These are phyloP conservation scores for Mycena rosella DNA, from an alignment of 768 basidiomycete species.

Conservation along the genomic window DNA sequence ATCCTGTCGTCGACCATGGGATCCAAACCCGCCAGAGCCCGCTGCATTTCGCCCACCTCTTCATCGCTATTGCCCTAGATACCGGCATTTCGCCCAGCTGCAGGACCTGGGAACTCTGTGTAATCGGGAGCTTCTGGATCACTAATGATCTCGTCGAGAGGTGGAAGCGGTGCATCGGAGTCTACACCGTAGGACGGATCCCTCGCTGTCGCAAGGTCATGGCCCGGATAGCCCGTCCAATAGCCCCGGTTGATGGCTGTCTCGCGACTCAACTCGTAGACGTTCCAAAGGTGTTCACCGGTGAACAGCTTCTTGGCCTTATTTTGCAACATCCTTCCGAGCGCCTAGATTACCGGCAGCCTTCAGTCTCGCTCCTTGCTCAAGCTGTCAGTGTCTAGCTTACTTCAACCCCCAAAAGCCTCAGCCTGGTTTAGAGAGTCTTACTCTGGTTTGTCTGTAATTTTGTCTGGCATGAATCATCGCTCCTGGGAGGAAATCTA, in stretches of 20 bases:
- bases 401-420: too few species aligned
- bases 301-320: too few species aligned
- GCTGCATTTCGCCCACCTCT: constrained; percentile 22
- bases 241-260: constrained; percentile 42
- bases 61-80: constrained; percentile 34
- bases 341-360: too few species aligned
- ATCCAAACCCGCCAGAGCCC: constrained; percentile 34
- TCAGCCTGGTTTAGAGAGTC: too few species aligned
- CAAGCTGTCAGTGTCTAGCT: too few species aligned
- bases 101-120: background rate
- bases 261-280: constrained; percentile 42
- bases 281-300: constrained; percentile 32
- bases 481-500: too few species aligned
- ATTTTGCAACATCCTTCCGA: too few species aligned
- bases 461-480: too few species aligned
- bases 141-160: constrained; percentile 21
- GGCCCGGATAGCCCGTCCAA: constrained; percentile 42
- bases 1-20: constrained; percentile 35
- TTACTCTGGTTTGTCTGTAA: too few species aligned
- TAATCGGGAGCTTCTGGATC: constrained; percentile 2
- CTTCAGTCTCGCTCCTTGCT: too few species aligned
- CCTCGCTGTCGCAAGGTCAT: constrained; percentile 25
- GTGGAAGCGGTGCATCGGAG: constrained; percentile 7
- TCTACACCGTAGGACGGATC: constrained; percentile 29
- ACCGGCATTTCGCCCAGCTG: constrained; percentile 20